Evolutionary conservation across 306 rosid species (phyloP).

Genomic region (Acacia melanoxylon): DNA sequence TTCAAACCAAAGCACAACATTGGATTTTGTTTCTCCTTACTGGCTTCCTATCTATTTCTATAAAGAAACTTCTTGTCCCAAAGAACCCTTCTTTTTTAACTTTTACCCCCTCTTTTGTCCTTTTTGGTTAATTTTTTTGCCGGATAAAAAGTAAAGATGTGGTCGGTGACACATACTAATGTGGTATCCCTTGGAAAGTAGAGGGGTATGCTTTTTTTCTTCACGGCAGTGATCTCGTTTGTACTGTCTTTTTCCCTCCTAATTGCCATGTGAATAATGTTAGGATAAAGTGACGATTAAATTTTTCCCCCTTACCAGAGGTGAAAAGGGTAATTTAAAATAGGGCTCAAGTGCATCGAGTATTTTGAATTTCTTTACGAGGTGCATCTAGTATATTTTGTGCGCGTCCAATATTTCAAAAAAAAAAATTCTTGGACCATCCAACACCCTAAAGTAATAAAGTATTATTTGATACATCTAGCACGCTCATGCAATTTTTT

Average conservation of each 20-base stretch:
- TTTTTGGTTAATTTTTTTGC: background rate
- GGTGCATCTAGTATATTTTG: too few relatives aligned
- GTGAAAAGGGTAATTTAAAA: background rate
- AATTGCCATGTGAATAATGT: background rate
- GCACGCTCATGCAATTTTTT: too few relatives aligned
- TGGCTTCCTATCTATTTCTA: slow-evolving; percentile 25
- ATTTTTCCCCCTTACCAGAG: background rate
- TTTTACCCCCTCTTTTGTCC: background rate
- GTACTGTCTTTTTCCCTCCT: background rate
- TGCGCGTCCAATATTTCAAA: too few relatives aligned
- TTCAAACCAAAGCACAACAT: too few relatives aligned
- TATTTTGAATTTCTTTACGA: too few relatives aligned
- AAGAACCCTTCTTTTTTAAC: slow-evolving; percentile 29
- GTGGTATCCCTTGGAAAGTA: slow-evolving; percentile 42
- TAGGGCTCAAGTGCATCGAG: too few relatives aligned
- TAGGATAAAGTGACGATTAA: too few relatives aligned
- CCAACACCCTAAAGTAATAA: too few relatives aligned
- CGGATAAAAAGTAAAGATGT: slow-evolving; percentile 28
- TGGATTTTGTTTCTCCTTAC: background rate
- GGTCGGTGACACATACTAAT: slow-evolving; percentile 42
- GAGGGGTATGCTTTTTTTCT: background rate
- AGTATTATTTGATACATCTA: too few relatives aligned
- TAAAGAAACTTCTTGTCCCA: slow-evolving; percentile 49
- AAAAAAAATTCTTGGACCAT: too few relatives aligned
- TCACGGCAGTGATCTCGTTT: background rate